phyloP scores from a whole-genome alignment of 352 stramenopile genomes.

The Pythium myriotylum region DNA sequence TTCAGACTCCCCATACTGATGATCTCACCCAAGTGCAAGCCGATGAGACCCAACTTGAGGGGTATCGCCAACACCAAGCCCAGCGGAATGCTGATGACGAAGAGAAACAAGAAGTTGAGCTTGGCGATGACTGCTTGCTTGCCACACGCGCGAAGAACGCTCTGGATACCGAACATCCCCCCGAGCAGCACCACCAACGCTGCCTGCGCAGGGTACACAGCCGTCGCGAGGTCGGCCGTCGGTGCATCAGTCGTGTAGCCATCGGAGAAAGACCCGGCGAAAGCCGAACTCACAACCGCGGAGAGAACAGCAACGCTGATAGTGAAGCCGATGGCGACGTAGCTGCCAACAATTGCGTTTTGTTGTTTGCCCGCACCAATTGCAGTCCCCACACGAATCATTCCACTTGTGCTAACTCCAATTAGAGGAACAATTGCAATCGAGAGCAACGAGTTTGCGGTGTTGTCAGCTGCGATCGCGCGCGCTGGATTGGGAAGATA shows the following conservation, averaged over 20 bases:
- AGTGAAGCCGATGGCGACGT: neutral
- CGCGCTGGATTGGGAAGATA: constrained; percentile 49
- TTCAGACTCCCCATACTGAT: neutral
- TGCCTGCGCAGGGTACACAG: constrained; percentile 36
- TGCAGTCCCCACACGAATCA: constrained; percentile 59
- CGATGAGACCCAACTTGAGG: constrained; percentile 45
- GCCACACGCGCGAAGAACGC: too few species aligned
- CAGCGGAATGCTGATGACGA: too few species aligned
- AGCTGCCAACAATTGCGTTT: constrained; percentile 39
- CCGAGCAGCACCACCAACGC: constrained; percentile 37
- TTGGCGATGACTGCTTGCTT: too few species aligned
- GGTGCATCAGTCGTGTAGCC: constrained; percentile 41
- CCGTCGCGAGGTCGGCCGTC: constrained; percentile 26
- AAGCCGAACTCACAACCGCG: constrained; percentile 18
- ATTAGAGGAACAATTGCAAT: constrained; percentile 55
- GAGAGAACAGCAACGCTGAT: neutral
- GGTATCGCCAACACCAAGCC: too few species aligned
- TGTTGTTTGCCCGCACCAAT: constrained; percentile 46
- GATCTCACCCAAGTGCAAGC: constrained; percentile 3
- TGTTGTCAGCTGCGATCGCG: constrained; percentile 50
- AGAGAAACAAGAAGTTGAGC: too few species aligned
- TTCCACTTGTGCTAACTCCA: constrained; percentile 49
- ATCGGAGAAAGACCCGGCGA: constrained; percentile 39
- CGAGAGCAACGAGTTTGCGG: constrained; percentile 43
- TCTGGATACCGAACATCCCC: constrained; percentile 42